These are phyloP conservation scores for Cercospora zeae-maydis DNA, from an alignment of 2,329 filamentous ascomycete genomes.

Conservation along the genomic window DNA sequence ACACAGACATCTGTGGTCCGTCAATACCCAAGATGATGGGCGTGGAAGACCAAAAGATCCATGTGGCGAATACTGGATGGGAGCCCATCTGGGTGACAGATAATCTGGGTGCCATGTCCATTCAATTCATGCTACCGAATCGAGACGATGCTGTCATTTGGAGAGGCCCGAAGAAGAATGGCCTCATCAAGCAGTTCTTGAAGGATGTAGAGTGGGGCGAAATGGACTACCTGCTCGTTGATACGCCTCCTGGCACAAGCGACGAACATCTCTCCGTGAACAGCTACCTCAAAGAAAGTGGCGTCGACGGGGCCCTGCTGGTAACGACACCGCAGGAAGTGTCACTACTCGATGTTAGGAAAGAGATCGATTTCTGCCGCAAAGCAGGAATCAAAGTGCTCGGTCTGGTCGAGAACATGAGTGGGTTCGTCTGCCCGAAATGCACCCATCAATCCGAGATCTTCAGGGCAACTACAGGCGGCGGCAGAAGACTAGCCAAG, in stretches of 20 bases:
- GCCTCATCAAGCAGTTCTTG: slow-evolving; percentile 93
- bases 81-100: slow-evolving; percentile 93
- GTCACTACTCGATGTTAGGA: slow-evolving; percentile 83
- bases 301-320: slow-evolving; percentile 88
- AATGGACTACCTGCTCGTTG: slow-evolving; percentile 86
- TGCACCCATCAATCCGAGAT: slow-evolving; percentile 79
- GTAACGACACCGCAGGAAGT: slow-evolving; percentile 96
- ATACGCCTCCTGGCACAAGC: slow-evolving; percentile 91
- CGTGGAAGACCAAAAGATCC: slow-evolving; percentile 88
- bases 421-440: slow-evolving; percentile 89
- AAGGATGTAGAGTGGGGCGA: slow-evolving; percentile 98
- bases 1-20: slow-evolving; percentile 95
- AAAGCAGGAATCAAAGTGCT: slow-evolving; percentile 88
- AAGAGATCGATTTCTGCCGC: slow-evolving; percentile 95
- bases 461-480: slow-evolving; percentile 87
- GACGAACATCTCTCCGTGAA: slow-evolving; percentile 96
- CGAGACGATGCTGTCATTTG: slow-evolving; percentile 95
- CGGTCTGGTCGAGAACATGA: slow-evolving; percentile 97
- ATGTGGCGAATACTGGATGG: slow-evolving; percentile 85
- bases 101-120: slow-evolving; percentile 92
- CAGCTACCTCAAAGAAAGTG: slow-evolving; percentile 81
- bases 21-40: slow-evolving; percentile 99
- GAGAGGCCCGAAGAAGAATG: slow-evolving; percentile 98
- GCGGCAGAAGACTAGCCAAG: slow-evolving; percentile 72
- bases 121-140: slow-evolving; percentile 96